These are phyloP conservation scores for Boletus eberwhitei DNA, from an alignment of 768 basidiomycete species.

Conservation along the genomic window DNA sequence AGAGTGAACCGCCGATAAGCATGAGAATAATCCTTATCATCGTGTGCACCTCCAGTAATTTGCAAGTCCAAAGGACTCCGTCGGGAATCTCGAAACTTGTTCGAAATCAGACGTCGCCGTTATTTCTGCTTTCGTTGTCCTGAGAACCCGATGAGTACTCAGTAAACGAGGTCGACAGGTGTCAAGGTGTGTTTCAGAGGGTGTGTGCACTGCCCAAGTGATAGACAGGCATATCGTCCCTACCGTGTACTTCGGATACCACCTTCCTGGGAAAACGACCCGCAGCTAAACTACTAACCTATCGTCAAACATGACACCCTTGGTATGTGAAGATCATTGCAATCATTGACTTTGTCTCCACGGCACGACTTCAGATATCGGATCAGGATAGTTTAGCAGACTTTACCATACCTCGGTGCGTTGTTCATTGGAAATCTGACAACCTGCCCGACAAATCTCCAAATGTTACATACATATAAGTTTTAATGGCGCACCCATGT, in stretches of 20 bases:
- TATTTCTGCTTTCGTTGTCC: background rate
- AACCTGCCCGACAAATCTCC: background rate
- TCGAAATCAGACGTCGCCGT: background rate
- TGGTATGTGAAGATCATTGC: background rate
- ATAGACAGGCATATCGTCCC: background rate
- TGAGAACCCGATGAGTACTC: background rate
- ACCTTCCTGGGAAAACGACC: background rate
- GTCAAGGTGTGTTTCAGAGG: slow-evolving; percentile 9
- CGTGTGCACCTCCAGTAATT: background rate
- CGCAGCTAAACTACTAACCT: background rate
- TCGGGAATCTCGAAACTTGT: slow-evolving; percentile 1
- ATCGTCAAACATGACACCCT: background rate
- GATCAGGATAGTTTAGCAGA: background rate
- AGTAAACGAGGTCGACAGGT: slow-evolving; percentile 1
- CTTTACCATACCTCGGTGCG: background rate
- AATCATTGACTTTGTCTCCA: background rate
- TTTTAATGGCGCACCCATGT: background rate
- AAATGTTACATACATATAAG: background rate
- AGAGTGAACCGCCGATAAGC: background rate
- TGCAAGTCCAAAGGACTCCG: background rate
- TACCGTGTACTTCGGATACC: background rate
- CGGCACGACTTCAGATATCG: background rate
- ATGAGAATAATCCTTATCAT: slow-evolving; percentile 15
- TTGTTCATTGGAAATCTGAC: background rate
- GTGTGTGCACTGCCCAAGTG: background rate